Percentiles rank a stretch among this genome's conserved stretches.
Evolutionary conservation across 352 stramenopile genomes (phyloP).

Genomic region (Globisporangium middletonii): DNA sequence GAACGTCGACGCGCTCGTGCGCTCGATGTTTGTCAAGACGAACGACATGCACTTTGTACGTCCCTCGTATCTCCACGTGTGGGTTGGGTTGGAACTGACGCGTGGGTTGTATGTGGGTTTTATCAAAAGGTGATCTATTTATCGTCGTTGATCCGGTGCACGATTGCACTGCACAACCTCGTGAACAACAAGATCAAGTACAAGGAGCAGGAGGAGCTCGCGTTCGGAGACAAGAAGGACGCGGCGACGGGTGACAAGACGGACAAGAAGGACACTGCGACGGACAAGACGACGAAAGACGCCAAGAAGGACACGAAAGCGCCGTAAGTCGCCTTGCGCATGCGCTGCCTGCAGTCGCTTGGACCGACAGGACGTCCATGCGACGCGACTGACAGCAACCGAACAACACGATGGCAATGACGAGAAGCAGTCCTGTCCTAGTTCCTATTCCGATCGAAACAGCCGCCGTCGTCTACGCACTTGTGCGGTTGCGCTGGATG

Average conservation of each 20-base stretch:
- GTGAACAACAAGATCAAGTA: conserved; percentile 99
- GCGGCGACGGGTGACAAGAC: conserved; percentile 15
- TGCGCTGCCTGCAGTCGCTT: too few species aligned
- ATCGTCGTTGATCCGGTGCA: conserved; percentile 95
- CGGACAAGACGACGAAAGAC: conserved; percentile 25
- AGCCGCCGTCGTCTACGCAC: not conserved
- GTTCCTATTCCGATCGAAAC: too few species aligned
- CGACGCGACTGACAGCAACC: too few species aligned
- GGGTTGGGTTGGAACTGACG: too few species aligned
- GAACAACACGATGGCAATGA: not conserved
- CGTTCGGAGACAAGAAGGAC: conserved; percentile 66
- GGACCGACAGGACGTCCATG: too few species aligned
- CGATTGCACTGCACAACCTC: conserved; percentile 98
- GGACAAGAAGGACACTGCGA: not conserved
- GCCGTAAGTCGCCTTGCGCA: conserved; percentile 17
- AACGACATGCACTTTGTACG: conserved; percentile 99
- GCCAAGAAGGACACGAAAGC: conserved; percentile 43
- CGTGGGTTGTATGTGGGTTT: too few species aligned
- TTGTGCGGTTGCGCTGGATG: conserved; percentile 22
- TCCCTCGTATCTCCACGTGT: conserved; percentile 5
- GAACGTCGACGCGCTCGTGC: conserved; percentile 96
- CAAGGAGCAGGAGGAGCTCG: conserved; percentile 80
- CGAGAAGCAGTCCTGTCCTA: not conserved
- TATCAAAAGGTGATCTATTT: conserved; percentile 92
- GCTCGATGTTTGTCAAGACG: conserved; percentile 98